phyloP scores from a whole-genome alignment of 2,329 filamentous ascomycete species.

The Fusarium nurragi region DNA sequence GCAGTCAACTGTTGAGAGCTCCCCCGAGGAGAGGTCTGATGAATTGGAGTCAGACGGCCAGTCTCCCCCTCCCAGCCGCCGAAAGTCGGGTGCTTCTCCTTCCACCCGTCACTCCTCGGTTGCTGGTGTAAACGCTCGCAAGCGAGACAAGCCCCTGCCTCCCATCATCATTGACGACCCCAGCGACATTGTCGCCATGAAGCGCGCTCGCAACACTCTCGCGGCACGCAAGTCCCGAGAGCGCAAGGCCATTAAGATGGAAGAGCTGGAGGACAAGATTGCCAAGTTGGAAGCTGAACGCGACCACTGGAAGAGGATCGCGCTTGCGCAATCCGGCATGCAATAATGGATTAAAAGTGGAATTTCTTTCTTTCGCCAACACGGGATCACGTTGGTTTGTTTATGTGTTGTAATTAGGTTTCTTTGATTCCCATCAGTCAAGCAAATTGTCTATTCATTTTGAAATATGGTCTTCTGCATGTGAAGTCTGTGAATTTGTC shows the following conservation, averaged over 20 bases:
- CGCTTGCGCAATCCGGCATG: constrained; percentile 54
- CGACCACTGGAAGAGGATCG: constrained; percentile 71
- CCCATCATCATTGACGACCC: constrained; percentile 81
- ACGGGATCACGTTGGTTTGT: constrained; percentile 32
- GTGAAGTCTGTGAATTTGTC: not conserved
- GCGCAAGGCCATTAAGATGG: constrained; percentile 81
- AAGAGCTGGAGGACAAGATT: constrained; percentile 79
- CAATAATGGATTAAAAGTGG: constrained; percentile 46
- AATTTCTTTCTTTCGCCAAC: constrained; percentile 45
- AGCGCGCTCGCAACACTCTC: constrained; percentile 92
- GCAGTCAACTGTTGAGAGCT: constrained; percentile 50
- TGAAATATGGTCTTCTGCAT: not conserved
- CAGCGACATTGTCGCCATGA: constrained; percentile 79
- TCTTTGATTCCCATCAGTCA: constrained; percentile 23
- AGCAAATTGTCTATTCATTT: constrained; percentile 7
- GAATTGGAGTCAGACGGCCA: constrained; percentile 59
- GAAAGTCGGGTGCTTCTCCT: constrained; percentile 61
- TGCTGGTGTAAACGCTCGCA: constrained; percentile 76
- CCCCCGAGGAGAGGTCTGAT: constrained; percentile 57
- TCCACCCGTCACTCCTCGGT: constrained; percentile 71
- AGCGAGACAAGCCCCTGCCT: constrained; percentile 82
- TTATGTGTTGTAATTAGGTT: constrained; percentile 29
- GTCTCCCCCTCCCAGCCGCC: constrained; percentile 51
- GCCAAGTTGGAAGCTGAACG: constrained; percentile 72
- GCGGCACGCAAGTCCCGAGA: constrained; percentile 93